Conservation (phyloP, 805 yeast species). For the Blastobotrys americana region DNA sequence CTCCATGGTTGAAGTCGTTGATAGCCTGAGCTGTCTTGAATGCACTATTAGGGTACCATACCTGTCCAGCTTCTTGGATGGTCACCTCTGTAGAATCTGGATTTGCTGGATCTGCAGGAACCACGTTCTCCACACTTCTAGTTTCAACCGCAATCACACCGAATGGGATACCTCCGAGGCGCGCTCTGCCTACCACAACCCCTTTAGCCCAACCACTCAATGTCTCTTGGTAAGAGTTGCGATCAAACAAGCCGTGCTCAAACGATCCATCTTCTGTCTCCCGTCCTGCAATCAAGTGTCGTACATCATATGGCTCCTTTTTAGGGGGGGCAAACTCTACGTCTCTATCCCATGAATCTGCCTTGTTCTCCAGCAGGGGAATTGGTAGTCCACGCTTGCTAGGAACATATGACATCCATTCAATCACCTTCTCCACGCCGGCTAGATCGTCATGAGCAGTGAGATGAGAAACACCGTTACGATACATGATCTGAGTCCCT, state of each 20-base stretch:
- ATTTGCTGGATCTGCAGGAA: slow-evolving; percentile 98
- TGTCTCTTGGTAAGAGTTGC: slow-evolving; percentile 90
- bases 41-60: slow-evolving; percentile 99
- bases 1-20: slow-evolving; percentile 96
- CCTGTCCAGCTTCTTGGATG: slow-evolving; percentile 97
- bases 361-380: slow-evolving; percentile 70
- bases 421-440: slow-evolving; percentile 89
- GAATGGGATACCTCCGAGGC: slow-evolving; percentile 97
- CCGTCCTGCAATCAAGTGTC: slow-evolving; percentile 91
- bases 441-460: slow-evolving; percentile 96
- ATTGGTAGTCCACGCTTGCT: slow-evolving; percentile 84
- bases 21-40: slow-evolving; percentile 99
- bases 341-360: slow-evolving; percentile 90
- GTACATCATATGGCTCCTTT: slow-evolving; percentile 75
- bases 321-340: slow-evolving; percentile 71
- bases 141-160: slow-evolving; percentile 98
- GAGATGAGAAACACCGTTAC: slow-evolving; percentile 95
- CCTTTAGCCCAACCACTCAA: slow-evolving; percentile 98
- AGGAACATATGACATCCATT: slow-evolving; percentile 94
- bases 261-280: slow-evolving; percentile 55
- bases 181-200: slow-evolving; percentile 97
- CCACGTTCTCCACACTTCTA: slow-evolving; percentile 75
- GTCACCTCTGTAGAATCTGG: slow-evolving; percentile 84
- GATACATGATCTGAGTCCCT: slow-evolving; percentile 98
- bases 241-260: slow-evolving; percentile 87